Conservation (phyloP, 306 rosid genomes). For the Delonix regia region DNA sequence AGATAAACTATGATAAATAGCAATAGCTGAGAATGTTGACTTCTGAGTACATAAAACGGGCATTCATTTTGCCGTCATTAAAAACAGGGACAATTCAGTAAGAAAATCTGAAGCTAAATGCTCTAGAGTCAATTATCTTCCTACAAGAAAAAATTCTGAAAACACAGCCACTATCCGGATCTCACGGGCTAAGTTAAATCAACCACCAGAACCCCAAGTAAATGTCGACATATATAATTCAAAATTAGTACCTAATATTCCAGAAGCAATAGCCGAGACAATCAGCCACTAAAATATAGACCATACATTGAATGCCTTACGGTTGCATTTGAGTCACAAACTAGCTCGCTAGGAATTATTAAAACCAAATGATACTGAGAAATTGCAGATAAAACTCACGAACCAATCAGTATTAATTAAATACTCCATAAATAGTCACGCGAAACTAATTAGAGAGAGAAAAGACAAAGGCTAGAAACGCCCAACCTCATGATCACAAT, state of each 20-base stretch:
- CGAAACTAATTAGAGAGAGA: not conserved
- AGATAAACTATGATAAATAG: not conserved
- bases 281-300: not conserved
- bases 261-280: not conserved
- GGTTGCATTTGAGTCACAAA: not conserved
- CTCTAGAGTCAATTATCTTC: not conserved
- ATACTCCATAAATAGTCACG: not conserved
- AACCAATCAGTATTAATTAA: not conserved
- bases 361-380: not conserved
- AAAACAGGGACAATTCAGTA: no score
- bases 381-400: not conserved
- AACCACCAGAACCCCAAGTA: not conserved
- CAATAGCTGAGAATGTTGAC: not conserved
- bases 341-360: not conserved
- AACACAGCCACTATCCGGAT: not conserved
- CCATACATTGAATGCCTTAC: not conserved
- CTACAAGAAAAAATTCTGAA: not conserved
- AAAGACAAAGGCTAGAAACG: not conserved
- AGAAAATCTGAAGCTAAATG: not conserved
- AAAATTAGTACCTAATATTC: not conserved
- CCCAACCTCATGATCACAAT: slow-evolving; percentile 94
- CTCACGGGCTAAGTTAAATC: not conserved
- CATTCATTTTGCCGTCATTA: not conserved
- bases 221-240: not conserved
- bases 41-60: not conserved